Conservation (phyloP, 2,329 filamentous ascomycete genomes). For the Botrytis squamosa region DNA sequence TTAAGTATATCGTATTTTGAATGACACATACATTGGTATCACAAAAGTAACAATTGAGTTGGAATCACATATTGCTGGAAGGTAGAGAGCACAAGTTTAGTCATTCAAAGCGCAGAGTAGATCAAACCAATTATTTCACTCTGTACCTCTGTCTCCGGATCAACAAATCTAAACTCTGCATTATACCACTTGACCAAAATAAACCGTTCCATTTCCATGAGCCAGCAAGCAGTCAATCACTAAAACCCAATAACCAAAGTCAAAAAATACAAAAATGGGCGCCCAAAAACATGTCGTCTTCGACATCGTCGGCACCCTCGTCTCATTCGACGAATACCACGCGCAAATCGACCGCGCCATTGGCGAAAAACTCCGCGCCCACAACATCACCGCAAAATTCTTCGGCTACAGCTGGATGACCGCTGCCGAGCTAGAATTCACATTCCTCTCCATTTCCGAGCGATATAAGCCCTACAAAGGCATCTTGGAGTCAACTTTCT, state of each 20-base stretch:
- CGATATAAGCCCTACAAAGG: slow-evolving; percentile 45
- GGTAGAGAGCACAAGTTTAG: neutral
- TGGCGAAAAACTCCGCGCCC: slow-evolving; percentile 42
- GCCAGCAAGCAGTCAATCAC: neutral
- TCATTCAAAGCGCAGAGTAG: neutral
- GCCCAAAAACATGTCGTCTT: slow-evolving; percentile 47
- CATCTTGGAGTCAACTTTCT: slow-evolving; percentile 47
- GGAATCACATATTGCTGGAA: neutral
- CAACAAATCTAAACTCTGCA: neutral
- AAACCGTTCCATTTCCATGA: neutral
- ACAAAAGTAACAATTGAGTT: neutral
- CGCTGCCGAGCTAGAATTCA: slow-evolving; percentile 49
- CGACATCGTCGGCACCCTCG: slow-evolving; percentile 51
- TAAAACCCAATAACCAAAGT: neutral
- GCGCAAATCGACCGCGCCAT: slow-evolving; percentile 45
- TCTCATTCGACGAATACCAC: slow-evolving; percentile 47
- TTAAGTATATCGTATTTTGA: neutral
- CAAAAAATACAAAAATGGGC: neutral
- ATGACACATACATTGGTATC: neutral
- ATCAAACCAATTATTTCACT: neutral
- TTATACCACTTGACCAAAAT: no score
- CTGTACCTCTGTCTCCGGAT: neutral
- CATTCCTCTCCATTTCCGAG: slow-evolving; percentile 47
- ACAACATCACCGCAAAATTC: slow-evolving; percentile 44
- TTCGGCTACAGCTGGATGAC: slow-evolving; percentile 50